Percentiles rank a stretch among this genome's conserved stretches.
Evolutionary conservation across 306 rosid species (phyloP).

Genomic region (Cucumis hystrix): DNA sequence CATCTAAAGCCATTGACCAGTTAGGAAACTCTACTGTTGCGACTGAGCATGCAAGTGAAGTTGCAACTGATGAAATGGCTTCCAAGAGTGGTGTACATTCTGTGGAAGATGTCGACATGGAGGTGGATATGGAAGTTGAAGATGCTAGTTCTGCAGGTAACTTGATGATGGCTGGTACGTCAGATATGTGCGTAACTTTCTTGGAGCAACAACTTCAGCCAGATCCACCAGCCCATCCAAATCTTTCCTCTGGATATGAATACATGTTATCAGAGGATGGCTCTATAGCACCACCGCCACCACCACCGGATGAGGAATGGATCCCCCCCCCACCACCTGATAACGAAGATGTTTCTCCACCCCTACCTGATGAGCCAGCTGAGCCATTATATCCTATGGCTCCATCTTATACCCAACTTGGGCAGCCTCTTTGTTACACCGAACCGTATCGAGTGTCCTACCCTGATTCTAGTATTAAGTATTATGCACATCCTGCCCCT

Average conservation of each 20-base stretch:
- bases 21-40: constrained; percentile 14
- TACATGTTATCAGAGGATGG: constrained; percentile 23
- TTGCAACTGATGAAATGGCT: constrained; percentile 25
- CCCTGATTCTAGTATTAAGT: constrained; percentile 39
- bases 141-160: constrained; percentile 41
- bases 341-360: constrained; percentile 71
- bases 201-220: constrained; percentile 27
- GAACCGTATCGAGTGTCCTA: constrained; percentile 44
- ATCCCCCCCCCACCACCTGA: constrained; percentile 99
- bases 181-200: constrained; percentile 14
- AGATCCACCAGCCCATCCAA: constrained; percentile 15
- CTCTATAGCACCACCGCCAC: constrained; percentile 57
- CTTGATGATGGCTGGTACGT: background rate
- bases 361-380: constrained; percentile 78
- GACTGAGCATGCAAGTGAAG: constrained; percentile 27
- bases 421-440: constrained; percentile 40
- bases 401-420: constrained; percentile 49
- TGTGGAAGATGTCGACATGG: constrained; percentile 91
- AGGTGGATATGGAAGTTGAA: constrained; percentile 98
- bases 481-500: constrained; percentile 44
- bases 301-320: constrained; percentile 97
- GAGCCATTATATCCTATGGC: constrained; percentile 29
- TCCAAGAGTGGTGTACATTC: constrained; percentile 16
- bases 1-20: constrained; percentile 13
- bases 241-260: constrained; percentile 14